Base-by-base conservation (phyloP, 257 asterid species). In the Lithospermum erythrorhizon region DNA sequence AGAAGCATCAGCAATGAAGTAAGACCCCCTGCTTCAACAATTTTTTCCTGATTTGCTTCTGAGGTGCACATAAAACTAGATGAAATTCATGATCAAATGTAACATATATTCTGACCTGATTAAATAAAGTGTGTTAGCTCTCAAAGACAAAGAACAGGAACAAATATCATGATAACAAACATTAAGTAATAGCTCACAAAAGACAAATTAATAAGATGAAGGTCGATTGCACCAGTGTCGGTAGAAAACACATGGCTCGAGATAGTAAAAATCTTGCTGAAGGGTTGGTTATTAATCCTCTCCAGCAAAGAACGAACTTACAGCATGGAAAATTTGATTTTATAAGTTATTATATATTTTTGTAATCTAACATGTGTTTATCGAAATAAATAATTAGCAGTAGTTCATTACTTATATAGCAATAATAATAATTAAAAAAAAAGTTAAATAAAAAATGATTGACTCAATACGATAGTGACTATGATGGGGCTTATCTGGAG, bases 21-120 rank as follows among this genome's bases (percentile, higher is more conserved):
- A 68, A 93, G 96, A 61, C 99, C 99, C 55, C 99, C 99, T 57
- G 99, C 97, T 78, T 89, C 97, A 24, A 89, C 99, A 59, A 93
- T 93, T 84, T 89, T 93, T 67, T 78, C 94, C 79, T 89, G 99
- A 75, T 89, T 89, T 45, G 87, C 84, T 81, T 93, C 99, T 93
- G 74, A 65, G 61, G 67, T 41, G 48, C 1, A 61, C 21, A 61
- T 55, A 61, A 75, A 29, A 56, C 59, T 41, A 41, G 5, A 41
- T 41, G 3, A 35, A 41, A 41, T 41, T 41, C 49, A 41, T 41
- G 17, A 41, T 41, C 49, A 41, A 41, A 14, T 41, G 49, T 41
- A 1, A 9, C 48, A 41, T 41, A 41, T 41, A 41, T 41, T 25
- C 49, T 41, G 49, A 41, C 49, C 1, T 41, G 49, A 32, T n/a